Percentiles rank a stretch among this genome's conserved stretches.
Conservation (phyloP, 768 basidiomycete species). For the Auricularia cornea region DNA sequence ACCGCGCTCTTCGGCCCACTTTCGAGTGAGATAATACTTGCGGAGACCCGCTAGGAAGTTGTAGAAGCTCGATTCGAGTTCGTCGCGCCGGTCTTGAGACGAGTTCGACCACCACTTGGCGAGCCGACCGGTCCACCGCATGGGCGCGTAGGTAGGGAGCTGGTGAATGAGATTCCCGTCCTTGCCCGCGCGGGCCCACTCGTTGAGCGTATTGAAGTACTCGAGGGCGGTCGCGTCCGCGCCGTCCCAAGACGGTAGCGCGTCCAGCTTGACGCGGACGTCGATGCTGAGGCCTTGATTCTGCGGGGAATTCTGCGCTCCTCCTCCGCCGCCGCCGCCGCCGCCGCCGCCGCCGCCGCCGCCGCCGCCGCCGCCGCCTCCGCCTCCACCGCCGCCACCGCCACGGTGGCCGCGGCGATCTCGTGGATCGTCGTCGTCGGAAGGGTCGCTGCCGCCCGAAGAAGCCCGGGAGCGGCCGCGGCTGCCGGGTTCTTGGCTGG, state of each 20-base stretch:
- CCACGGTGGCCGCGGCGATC: background rate
- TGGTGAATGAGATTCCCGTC: background rate
- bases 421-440: background rate
- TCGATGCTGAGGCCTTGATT: background rate
- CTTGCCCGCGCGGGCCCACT: background rate
- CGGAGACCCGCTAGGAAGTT: background rate
- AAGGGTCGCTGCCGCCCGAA: background rate
- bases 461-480: too few relatives aligned
- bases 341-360: background rate
- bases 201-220: background rate
- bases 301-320: background rate
- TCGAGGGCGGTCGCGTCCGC: background rate
- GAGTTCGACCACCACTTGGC: background rate
- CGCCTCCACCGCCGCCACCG: background rate
- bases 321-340: background rate
- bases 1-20: background rate
- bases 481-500: too few relatives aligned
- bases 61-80: background rate
- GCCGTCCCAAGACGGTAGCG: background rate
- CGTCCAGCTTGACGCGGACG: background rate
- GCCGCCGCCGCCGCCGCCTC: background rate
- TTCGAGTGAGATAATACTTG: background rate
- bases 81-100: background rate
- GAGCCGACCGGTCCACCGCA: background rate
- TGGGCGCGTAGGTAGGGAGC: background rate